Evolutionary conservation across 306 rosid species (phyloP), one percentile per base, ranked within the genome.

Genomic region (Cajanus cajan): DNA sequence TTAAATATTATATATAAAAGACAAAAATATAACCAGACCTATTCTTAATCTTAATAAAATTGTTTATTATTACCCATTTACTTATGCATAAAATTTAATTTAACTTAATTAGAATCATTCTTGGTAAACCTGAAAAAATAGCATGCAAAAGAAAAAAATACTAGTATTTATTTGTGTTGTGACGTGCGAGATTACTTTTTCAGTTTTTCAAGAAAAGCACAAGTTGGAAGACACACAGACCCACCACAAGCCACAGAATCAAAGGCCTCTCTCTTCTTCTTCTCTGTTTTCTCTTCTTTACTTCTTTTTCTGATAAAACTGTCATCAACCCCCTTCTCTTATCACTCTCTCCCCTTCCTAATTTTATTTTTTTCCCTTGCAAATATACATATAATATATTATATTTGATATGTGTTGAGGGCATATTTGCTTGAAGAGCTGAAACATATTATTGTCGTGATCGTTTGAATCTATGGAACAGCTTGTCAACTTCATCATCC

Each of bases 391-490:
- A 43, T 16, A 13, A 7, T 11, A 47, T 28, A 18, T 4, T 76
- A 25, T 67, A 18, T 40, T 63, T 61, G 52, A 55, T 76, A 16
- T 47, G 14, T 13, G 44, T 44, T 73, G 37, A 63, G 65, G 74
- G 36, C 73, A 55, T 71, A 68, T 77, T 77, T 75, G 62, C 50
- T 68, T 44, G 0, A 51, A 71, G 31, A 47, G 39, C 68, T 76
- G 40, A 55, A 59, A 76, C 22, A 1, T 15, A 18, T 70, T 44
- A 64, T 77, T 73, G 50, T 67, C 43, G 78, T 68, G 50, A 66
- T 70, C 71, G 19, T 63, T 87, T 82, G 81, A 89, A 89, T 87
- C 96, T 34, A 86, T 86, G 89, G 89, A 86, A 64, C 89, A 86
- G 68, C 87, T 86, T 50, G 84, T 86, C 64, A 86, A 86, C 84